Evolutionary conservation across 2,329 filamentous ascomycete genomes (phyloP).

Genomic region (Emergomyces orientalis): DNA sequence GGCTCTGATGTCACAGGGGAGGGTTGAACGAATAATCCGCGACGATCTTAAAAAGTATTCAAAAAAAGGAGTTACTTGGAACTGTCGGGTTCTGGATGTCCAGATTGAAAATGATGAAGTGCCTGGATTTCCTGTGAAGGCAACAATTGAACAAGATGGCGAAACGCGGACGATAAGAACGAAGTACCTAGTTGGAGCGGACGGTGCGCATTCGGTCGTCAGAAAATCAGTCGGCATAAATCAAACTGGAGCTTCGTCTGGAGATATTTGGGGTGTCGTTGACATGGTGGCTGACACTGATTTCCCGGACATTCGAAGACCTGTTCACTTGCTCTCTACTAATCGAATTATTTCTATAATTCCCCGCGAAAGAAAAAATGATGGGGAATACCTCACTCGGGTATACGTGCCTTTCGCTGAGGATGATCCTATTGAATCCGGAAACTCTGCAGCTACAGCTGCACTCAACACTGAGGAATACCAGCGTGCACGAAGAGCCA

Average conservation of each 20-base stretch:
- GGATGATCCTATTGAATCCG: conserved; percentile 5
- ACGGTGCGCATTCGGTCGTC: conserved; percentile 60
- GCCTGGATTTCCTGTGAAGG: conserved; percentile 30
- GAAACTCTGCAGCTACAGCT: not conserved
- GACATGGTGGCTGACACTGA: conserved; percentile 63
- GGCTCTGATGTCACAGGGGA: conserved; percentile 62
- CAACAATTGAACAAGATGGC: conserved; percentile 25
- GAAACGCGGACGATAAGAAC: conserved; percentile 42
- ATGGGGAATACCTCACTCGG: conserved; percentile 59
- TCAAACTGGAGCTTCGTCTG: conserved; percentile 59
- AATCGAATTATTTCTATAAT: conserved; percentile 73
- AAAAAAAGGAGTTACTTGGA: conserved; percentile 49
- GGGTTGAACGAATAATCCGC: conserved; percentile 62
- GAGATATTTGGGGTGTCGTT: conserved; percentile 68
- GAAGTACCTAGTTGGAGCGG: conserved; percentile 63
- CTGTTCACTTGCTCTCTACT: conserved; percentile 66
- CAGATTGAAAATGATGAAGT: conserved; percentile 45
- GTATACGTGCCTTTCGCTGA: conserved; percentile 47
- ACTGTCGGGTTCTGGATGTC: conserved; percentile 57
- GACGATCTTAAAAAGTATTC: conserved; percentile 55
- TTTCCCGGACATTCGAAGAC: conserved; percentile 72
- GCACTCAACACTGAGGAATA: conserved; percentile 46
- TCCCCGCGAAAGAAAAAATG: conserved; percentile 53
- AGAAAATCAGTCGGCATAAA: conserved; percentile 44
- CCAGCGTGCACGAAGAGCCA: conserved; percentile 53